Evolutionary conservation across 306 rosid species (phyloP), one percentile per base, ranked within the genome.

Genomic region (Trichosanthes cucumerina): DNA sequence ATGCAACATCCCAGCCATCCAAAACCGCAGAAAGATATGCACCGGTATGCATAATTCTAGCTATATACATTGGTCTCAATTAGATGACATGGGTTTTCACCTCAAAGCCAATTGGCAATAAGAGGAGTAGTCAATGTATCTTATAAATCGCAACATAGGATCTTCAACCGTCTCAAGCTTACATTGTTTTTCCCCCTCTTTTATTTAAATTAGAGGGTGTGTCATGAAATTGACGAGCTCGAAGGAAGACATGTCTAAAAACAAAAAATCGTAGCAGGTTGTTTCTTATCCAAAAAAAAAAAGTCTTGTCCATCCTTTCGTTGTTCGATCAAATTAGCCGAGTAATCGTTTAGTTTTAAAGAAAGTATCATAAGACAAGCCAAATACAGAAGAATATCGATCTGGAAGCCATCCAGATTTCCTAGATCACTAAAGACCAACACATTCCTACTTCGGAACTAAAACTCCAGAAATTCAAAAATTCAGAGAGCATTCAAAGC

Each of bases 391-490:
- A 21, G n/a, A 41, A 41, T 41, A 5, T 41, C 34, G 36, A 41
- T 69, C 58, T 44, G 14, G 14, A 13, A 44, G 19, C 41, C 76
- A 43, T 24, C 5, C n/a, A 46, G 24, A 46, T 72, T 14, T 76
- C 79, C 19, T 0, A 36, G 14, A 54, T 6, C 11, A 47, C 24
- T 10, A 66, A 69, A 44, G 26, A 24, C 9, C 21, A 65, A 44
- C 44, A 62, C 33, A 71, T 60, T 46, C 2, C 13, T 16, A 63
- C 4, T 50, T 24, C 1, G 2, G 50, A 65, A 24, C 9, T 34
- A 54, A 79, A 84, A 68, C 14, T 6, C 65, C 71, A 54, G 62
- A 79, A 53, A 63, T 50, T 60, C 79, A 0, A 39, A 18, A 64
- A 79, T 46, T 4, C 31, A 3, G 24, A 56, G 75, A 66, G 52